Conservation (phyloP, 371 early-diverging fungal species). For the Rhizopus delemar region DNA sequence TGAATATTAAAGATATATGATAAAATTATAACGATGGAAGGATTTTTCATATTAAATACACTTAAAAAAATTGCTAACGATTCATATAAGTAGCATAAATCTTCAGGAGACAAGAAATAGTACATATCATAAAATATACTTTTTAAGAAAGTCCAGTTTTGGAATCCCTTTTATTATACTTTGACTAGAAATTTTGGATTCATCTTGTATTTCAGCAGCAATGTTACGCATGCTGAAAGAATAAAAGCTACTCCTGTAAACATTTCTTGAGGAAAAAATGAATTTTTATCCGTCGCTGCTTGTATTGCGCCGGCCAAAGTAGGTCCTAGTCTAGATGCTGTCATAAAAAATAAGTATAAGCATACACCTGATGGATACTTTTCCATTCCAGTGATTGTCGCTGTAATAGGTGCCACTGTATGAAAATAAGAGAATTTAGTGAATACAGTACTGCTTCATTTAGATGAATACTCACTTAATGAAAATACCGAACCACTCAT, state of each 20-base stretch:
- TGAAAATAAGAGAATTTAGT: slow-evolving; percentile 8
- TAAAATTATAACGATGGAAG: too few relatives aligned
- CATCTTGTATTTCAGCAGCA: slow-evolving; percentile 27
- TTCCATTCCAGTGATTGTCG: slow-evolving; percentile 36
- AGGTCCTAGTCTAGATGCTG: slow-evolving; percentile 36
- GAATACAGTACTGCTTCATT: neutral
- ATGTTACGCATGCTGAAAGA: slow-evolving; percentile 28
- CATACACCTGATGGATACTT: slow-evolving; percentile 45
- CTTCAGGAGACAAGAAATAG: too few relatives aligned
- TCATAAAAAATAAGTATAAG: slow-evolving; percentile 36
- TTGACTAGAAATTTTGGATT: slow-evolving; percentile 21
- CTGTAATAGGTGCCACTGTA: slow-evolving; percentile 47
- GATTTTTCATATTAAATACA: too few relatives aligned
- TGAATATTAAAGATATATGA: too few relatives aligned
- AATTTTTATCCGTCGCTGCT: slow-evolving; percentile 26
- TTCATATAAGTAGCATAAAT: too few relatives aligned
- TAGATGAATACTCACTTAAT: slow-evolving; percentile 21
- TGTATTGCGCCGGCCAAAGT: slow-evolving; percentile 42
- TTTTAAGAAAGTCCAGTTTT: too few relatives aligned
- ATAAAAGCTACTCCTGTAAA: slow-evolving; percentile 40
- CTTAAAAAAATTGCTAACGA: too few relatives aligned
- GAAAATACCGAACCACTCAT: slow-evolving; percentile 56
- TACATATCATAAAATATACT: too few relatives aligned
- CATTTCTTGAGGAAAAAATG: slow-evolving; percentile 38
- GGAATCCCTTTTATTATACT: slow-evolving; percentile 7